phyloP scores from a whole-genome alignment of 345 rosid species.

The Chamaenerion angustifolium region DNA sequence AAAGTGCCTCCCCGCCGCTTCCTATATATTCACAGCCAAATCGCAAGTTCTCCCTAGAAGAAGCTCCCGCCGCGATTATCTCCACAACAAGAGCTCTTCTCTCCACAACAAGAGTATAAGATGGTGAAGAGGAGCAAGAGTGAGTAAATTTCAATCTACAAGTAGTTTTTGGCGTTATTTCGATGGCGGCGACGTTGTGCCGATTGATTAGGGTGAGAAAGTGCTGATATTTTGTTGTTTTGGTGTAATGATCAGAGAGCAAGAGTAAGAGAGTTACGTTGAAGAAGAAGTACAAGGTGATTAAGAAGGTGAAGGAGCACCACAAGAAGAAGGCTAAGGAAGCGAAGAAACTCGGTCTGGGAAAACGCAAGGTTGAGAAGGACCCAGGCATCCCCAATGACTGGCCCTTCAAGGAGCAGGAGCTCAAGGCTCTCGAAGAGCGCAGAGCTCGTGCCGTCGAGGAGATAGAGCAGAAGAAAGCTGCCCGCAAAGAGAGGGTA shows the following conservation, averaged over 20 bases:
- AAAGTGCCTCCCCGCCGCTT: no score
- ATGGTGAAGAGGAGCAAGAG: conserved; percentile 87
- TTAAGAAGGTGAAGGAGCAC: conserved; percentile 86
- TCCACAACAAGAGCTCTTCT: no score
- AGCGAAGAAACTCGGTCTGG: conserved; percentile 64
- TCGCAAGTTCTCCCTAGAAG: no score
- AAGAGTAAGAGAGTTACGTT: conserved; percentile 84
- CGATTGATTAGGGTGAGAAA: not conserved
- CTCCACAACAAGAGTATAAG: conserved; percentile 1
- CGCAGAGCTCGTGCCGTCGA: conserved; percentile 81
- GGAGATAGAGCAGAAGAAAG: conserved; percentile 76
- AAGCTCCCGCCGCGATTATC: no score
- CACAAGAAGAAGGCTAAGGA: conserved; percentile 95
- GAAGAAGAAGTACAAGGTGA: conserved; percentile 71
- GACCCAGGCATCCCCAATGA: conserved; percentile 97
- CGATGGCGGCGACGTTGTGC: no score
- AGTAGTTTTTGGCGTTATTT: not conserved
- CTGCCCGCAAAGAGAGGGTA: conserved; percentile 90
- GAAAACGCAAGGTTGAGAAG: conserved; percentile 57
- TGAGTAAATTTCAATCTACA: conserved; percentile 18
- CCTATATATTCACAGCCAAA: no score
- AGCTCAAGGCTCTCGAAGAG: conserved; percentile 82
- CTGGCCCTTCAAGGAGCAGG: conserved; percentile 97
- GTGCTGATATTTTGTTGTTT: not conserved
- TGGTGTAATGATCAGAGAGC: conserved; percentile 42